Conservation (phyloP, 768 basidiomycete species). For the Tricholoma matsutake region DNA sequence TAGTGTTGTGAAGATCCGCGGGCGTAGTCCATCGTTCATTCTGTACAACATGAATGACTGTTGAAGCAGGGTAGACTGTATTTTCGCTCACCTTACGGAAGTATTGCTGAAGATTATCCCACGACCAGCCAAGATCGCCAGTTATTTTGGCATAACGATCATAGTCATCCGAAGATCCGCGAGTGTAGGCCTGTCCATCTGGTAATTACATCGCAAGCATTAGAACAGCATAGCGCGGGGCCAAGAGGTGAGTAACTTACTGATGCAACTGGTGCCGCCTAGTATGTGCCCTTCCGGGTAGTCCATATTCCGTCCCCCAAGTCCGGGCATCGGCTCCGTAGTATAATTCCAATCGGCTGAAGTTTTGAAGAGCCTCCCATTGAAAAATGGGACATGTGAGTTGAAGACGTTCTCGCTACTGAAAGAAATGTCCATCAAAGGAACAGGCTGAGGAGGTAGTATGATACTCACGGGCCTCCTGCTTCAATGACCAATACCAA, state of each 20-base stretch:
- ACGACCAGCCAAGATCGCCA: conserved; percentile 28
- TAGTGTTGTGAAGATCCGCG: conserved; percentile 27
- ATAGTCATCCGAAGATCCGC: conserved; percentile 25
- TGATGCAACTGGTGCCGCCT: conserved; percentile 30
- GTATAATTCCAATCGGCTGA: conserved; percentile 32
- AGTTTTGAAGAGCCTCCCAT: conserved; percentile 8
- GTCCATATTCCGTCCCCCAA: conserved; percentile 16
- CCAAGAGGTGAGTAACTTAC: conserved; percentile 3
- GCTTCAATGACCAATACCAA: conserved; percentile 14
- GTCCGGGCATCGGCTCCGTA: conserved; percentile 19
- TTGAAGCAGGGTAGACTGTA: background rate
- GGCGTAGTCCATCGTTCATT: conserved; percentile 27
- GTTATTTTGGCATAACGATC: conserved; percentile 23
- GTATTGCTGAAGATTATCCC: conserved; percentile 20
- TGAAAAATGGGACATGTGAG: conserved; percentile 21
- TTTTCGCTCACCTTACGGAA: conserved; percentile 13
- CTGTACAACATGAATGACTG: conserved; percentile 10
- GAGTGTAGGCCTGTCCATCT: conserved; percentile 24
- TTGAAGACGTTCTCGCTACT: conserved; percentile 23
- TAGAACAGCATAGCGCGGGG: background rate
- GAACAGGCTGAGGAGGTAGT: background rate
- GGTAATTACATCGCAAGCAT: background rate
- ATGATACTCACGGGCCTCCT: conserved; percentile 9
- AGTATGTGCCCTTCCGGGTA: conserved; percentile 26
- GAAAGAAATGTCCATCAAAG: background rate